These are phyloP conservation scores for Laguncularia racemosa DNA, from an alignment of 345 rosid genomes.

Conservation along the genomic window DNA sequence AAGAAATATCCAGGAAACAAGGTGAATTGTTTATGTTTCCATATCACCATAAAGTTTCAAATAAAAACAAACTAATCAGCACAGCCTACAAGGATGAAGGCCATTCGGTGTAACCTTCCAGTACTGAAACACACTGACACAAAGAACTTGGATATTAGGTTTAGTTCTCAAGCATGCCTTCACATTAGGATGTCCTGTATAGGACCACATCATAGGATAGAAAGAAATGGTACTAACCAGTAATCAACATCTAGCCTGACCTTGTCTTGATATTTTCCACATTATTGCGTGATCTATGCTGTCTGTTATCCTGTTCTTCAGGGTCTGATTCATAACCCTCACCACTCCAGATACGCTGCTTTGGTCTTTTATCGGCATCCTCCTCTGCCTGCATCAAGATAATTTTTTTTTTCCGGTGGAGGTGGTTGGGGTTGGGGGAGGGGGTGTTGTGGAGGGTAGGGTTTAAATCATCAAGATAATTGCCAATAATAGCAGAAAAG, in stretches of 20 bases:
- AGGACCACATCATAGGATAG: not conserved
- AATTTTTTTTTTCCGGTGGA: no score
- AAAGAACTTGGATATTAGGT: no score
- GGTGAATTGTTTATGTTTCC: no score
- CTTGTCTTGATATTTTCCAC: constrained; percentile 38
- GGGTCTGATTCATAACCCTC: constrained; percentile 69
- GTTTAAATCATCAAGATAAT: constrained; percentile 13
- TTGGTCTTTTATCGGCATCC: constrained; percentile 54
- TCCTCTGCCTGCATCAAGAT: constrained; percentile 44
- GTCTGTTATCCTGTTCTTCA: constrained; percentile 60
- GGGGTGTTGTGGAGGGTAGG: no score
- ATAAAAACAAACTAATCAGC: no score
- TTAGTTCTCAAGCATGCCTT: no score
- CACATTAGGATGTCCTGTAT: not conserved
- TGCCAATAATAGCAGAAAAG: constrained; percentile 5
- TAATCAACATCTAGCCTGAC: constrained; percentile 14
- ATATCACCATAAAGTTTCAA: no score
- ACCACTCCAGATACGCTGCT: constrained; percentile 84
- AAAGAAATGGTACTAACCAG: not conserved
- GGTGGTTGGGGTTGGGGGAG: no score
- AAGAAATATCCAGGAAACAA: no score
- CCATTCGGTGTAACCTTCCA: no score
- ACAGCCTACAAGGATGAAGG: no score
- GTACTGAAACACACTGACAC: no score
- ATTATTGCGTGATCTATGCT: constrained; percentile 22